Evolutionary conservation across 768 basidiomycete genomes (phyloP).

Genomic region (Megacollybia marginata): DNA sequence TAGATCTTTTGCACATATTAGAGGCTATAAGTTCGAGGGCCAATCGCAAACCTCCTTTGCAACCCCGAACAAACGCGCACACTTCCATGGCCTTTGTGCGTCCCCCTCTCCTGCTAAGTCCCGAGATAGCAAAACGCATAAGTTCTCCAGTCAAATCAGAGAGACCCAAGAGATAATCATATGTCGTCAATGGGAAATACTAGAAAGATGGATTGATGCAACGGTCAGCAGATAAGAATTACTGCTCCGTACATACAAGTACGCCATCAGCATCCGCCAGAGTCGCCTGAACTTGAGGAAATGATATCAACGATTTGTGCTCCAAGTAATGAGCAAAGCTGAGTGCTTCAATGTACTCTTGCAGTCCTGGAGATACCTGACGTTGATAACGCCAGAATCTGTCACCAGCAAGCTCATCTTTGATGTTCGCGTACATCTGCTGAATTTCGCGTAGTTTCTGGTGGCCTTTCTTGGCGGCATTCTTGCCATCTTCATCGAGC

Average conservation of each 20-base stretch:
- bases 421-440: slow-evolving; percentile 52
- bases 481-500: slow-evolving; percentile 25
- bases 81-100: slow-evolving; percentile 54
- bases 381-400: slow-evolving; percentile 74
- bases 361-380: slow-evolving; percentile 72
- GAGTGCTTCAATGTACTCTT: slow-evolving; percentile 94
- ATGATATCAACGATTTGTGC: slow-evolving; percentile 58
- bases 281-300: slow-evolving; percentile 55
- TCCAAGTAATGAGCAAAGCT: slow-evolving; percentile 85
- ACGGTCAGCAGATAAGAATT: background rate
- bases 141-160: slow-evolving; percentile 95
- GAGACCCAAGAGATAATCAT: slow-evolving; percentile 88
- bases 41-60: slow-evolving; percentile 52
- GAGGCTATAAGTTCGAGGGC: background rate
- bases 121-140: slow-evolving; percentile 91
- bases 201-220: slow-evolving; percentile 20
- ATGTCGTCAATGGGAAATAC: slow-evolving; percentile 70
- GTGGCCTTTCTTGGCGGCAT: slow-evolving; percentile 43
- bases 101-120: slow-evolving; percentile 61
- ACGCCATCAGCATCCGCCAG: slow-evolving; percentile 55
- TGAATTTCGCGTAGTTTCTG: slow-evolving; percentile 65
- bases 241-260: slow-evolving; percentile 41
- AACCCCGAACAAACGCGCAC: slow-evolving; percentile 64
- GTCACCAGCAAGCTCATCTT: slow-evolving; percentile 55
- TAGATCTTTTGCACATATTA: slow-evolving; percentile 45